phyloP scores from a whole-genome alignment of 1,139 yeast genomes.

The Geotrichum australiense region DNA sequence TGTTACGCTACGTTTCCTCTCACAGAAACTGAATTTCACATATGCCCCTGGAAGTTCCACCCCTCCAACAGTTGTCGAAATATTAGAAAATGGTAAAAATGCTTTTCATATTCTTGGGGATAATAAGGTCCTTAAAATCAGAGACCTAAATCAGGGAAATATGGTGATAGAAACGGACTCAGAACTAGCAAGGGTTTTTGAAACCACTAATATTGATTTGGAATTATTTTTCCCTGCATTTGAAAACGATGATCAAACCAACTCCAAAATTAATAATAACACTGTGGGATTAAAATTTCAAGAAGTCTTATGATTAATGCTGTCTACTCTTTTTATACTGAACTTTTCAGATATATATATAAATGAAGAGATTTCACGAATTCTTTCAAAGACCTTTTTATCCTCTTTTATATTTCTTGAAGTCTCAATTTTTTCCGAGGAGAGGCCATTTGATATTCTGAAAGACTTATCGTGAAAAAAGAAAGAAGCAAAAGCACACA shows the following conservation, averaged over 20 bases:
- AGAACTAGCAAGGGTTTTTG: conserved; percentile 33
- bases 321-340: background rate
- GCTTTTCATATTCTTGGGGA: conserved; percentile 51
- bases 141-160: conserved; percentile 24
- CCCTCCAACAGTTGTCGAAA: conserved; percentile 61
- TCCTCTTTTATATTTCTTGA: no score
- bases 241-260: conserved; percentile 1
- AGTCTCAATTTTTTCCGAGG: background rate
- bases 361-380: background rate
- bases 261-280: background rate
- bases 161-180: conserved; percentile 27
- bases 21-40: conserved; percentile 46
- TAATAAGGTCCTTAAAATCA: conserved; percentile 34
- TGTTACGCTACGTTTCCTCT: conserved; percentile 42
- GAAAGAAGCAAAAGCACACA: background rate
- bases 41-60: conserved; percentile 55
- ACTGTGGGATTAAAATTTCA: conserved; percentile 9
- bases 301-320: conserved; percentile 7
- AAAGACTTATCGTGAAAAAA: background rate
- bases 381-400: background rate
- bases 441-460: background rate
- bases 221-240: conserved; percentile 16
- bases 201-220: conserved; percentile 14
- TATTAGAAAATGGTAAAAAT: conserved; percentile 60
- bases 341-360: background rate